phyloP scores from a whole-genome alignment of 2,329 filamentous ascomycete genomes.

The Aspergillus arachidicola region DNA sequence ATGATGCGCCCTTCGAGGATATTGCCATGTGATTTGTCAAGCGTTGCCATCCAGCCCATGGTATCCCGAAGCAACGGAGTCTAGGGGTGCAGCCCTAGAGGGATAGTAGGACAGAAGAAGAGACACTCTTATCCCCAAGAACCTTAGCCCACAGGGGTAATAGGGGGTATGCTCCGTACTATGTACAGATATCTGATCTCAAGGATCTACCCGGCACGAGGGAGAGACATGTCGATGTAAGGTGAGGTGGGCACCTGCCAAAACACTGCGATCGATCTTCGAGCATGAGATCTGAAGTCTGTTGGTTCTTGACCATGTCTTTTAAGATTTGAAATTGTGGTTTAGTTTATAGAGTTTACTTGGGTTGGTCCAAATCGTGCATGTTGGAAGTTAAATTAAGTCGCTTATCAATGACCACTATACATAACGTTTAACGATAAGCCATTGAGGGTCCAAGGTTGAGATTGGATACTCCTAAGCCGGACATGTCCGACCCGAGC shows the following conservation, averaged over 20 bases:
- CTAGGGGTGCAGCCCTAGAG: neutral
- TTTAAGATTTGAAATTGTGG: neutral
- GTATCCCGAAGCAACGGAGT: neutral
- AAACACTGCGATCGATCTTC: neutral
- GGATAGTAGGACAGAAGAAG: neutral
- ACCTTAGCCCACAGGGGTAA: neutral
- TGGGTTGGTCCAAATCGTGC: neutral
- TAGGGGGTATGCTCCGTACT: neutral
- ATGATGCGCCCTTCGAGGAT: neutral
- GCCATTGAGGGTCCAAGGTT: neutral
- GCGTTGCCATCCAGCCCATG: neutral
- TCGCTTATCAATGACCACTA: neutral
- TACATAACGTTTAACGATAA: neutral
- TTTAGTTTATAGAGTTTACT: neutral
- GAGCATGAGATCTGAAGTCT: neutral
- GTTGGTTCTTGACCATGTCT: neutral
- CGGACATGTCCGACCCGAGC: neutral
- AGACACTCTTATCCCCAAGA: neutral
- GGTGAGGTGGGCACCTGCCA: neutral
- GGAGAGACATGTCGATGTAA: neutral
- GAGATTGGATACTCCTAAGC: neutral
- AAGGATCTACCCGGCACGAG: slow-evolving; percentile 4
- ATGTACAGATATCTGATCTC: neutral
- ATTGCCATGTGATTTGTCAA: neutral
- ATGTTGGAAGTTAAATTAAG: neutral